Evolutionary conservation across 2,329 filamentous ascomycete species (phyloP).

Genomic region (Fusarium annulatum): DNA sequence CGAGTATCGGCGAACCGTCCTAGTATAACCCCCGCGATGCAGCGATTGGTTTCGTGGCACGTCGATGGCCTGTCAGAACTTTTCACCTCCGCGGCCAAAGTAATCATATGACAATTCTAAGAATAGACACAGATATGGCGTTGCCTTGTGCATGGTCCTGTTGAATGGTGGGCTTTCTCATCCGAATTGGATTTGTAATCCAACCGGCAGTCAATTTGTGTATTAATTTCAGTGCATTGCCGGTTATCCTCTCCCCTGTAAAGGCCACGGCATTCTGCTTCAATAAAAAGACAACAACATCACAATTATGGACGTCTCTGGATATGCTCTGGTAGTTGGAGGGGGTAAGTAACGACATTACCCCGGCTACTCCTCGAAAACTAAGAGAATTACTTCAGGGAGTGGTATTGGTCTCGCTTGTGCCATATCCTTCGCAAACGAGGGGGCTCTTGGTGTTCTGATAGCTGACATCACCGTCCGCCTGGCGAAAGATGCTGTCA

Average conservation of each 20-base stretch:
- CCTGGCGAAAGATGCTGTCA: not conserved
- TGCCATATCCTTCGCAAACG: not conserved
- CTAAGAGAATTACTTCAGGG: not conserved
- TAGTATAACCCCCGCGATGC: too few relatives aligned
- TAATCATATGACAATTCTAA: not conserved
- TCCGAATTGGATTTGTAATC: not conserved
- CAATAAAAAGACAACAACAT: fast-evolving
- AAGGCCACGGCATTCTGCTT: too few relatives aligned
- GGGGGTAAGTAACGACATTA: not conserved
- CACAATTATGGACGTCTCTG: not conserved
- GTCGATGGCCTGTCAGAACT: not conserved
- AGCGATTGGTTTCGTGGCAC: fast-evolving
- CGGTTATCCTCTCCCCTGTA: fast-evolving
- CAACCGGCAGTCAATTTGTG: not conserved
- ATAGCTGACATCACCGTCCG: not conserved
- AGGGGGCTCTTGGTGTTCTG: not conserved
- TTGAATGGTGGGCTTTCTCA: not conserved
- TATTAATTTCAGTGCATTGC: not conserved
- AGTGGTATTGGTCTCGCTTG: not conserved
- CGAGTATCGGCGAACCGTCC: not conserved
- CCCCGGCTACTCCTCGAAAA: fast-evolving
- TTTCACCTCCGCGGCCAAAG: not conserved
- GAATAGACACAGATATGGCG: not conserved
- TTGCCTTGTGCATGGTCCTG: not conserved
- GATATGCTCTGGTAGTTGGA: not conserved